Percentiles rank a stretch among this genome's conserved stretches.
Evolutionary conservation across 352 stramenopile species (phyloP).

Genomic region (Globisporangium viniferum): DNA sequence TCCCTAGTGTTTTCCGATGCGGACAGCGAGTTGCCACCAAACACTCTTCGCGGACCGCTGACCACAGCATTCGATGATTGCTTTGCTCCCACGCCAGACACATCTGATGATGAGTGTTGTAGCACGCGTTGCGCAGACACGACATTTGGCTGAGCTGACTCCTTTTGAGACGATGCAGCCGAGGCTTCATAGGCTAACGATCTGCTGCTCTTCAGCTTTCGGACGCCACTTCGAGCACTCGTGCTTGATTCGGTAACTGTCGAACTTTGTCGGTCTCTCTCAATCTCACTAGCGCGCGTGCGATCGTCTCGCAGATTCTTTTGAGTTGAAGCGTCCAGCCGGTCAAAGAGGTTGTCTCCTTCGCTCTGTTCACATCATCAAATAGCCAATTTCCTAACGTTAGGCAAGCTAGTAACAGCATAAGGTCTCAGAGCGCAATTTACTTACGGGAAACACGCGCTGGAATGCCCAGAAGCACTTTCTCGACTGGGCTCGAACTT

Average conservation of each 20-base stretch:
- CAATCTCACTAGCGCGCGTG: conserved; percentile 17
- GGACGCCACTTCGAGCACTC: background rate
- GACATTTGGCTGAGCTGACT: background rate
- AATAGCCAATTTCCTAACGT: background rate
- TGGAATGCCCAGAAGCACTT: conserved; percentile 83
- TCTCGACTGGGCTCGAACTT: conserved; percentile 72
- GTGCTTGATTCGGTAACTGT: background rate
- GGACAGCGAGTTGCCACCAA: conserved; percentile 12
- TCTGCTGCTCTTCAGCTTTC: conserved; percentile 16
- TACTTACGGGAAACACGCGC: conserved; percentile 51
- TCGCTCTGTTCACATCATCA: conserved; percentile 28
- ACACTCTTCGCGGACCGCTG: conserved; percentile 26
- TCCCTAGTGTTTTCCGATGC: conserved; percentile 2
- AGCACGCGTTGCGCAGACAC: conserved; percentile 21
- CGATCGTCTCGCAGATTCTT: conserved; percentile 50
- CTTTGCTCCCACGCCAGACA: background rate
- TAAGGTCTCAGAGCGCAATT: background rate
- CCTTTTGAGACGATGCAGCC: background rate
- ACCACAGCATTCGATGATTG: background rate
- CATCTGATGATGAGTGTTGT: conserved; percentile 12
- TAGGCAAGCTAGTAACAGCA: background rate
- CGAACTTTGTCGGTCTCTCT: conserved; percentile 4
- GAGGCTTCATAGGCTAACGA: conserved; percentile 12
- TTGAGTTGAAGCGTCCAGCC: conserved; percentile 68
- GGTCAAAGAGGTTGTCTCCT: conserved; percentile 47